Evolutionary conservation across 176 grass and related monocot species (phyloP).

Genomic region (Cenchrus fungigraminus): DNA sequence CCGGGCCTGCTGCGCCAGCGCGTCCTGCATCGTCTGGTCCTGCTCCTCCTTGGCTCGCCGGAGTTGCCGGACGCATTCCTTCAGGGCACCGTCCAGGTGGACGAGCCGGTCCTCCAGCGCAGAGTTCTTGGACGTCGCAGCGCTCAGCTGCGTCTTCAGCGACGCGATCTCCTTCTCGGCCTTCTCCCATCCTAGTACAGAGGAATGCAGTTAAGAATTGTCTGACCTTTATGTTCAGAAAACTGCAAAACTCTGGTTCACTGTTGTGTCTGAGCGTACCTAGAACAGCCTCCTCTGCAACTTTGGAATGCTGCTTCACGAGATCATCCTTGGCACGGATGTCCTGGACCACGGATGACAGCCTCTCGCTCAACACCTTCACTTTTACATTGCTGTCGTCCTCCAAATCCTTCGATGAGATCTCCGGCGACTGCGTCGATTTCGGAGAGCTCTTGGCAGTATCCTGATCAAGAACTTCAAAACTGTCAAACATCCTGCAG

Average conservation of each 20-base stretch:
- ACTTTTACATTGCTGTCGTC: conserved; percentile 57
- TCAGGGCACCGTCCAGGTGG: conserved; percentile 82
- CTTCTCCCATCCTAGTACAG: conserved; percentile 79
- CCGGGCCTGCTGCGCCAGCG: conserved; percentile 52
- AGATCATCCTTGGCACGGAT: conserved; percentile 84
- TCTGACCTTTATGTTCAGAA: conserved; percentile 23
- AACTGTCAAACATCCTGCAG: conserved; percentile 32
- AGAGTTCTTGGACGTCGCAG: conserved; percentile 57
- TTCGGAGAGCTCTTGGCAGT: conserved; percentile 57
- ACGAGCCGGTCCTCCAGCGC: conserved; percentile 65
- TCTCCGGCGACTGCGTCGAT: conserved; percentile 57
- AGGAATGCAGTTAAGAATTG: not conserved
- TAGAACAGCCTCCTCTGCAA: conserved; percentile 96
- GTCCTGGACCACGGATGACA: conserved; percentile 72
- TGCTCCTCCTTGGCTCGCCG: conserved; percentile 69
- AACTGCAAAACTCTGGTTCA: not conserved
- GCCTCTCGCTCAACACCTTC: conserved; percentile 73
- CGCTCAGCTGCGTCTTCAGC: conserved; percentile 70
- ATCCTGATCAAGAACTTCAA: conserved; percentile 63
- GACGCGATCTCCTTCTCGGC: conserved; percentile 74
- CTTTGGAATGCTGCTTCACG: conserved; percentile 88
- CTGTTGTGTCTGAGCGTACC: conserved; percentile 44
- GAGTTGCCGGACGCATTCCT: conserved; percentile 91
- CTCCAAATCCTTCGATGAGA: conserved; percentile 51
- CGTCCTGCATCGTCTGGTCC: conserved; percentile 61